Percentiles rank a stretch among this genome's conserved stretches.
phyloP scores from a whole-genome alignment of 805 yeast genomes.

The Helenozyma rhizophorensis region DNA sequence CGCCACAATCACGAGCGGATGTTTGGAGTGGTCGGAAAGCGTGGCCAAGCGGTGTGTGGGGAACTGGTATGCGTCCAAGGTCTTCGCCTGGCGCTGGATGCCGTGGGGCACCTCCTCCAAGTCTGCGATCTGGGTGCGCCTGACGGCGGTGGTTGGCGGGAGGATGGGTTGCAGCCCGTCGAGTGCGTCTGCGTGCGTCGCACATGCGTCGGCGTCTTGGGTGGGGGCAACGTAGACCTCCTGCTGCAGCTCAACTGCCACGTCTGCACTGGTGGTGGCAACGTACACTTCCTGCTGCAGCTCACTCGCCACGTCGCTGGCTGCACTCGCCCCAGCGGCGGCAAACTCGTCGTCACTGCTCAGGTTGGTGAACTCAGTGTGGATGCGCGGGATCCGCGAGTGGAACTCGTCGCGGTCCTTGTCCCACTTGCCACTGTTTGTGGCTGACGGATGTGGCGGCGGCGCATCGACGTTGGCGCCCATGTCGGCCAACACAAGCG shows the following conservation, averaged over 20 bases:
- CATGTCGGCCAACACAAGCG: slow-evolving; percentile 63
- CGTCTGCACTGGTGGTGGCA: neutral
- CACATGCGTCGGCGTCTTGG: slow-evolving; percentile 3
- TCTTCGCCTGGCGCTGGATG: slow-evolving; percentile 78
- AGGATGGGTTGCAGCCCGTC: slow-evolving; percentile 21
- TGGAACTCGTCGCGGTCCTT: slow-evolving; percentile 19
- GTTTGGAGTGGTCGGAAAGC: slow-evolving; percentile 68
- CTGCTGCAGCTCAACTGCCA: too few relatives aligned
- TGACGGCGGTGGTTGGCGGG: slow-evolving; percentile 43
- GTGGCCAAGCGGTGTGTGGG: slow-evolving; percentile 83
- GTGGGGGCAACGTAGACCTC: slow-evolving; percentile 1
- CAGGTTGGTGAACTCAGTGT: slow-evolving; percentile 48
- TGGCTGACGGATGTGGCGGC: slow-evolving; percentile 44
- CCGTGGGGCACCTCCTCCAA: slow-evolving; percentile 97
- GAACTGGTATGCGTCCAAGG: slow-evolving; percentile 64
- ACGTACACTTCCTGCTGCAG: slow-evolving; percentile 3
- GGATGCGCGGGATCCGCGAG: slow-evolving; percentile 48
- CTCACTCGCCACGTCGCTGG: too few relatives aligned
- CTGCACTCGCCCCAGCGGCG: too few relatives aligned
- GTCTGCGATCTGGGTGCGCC: slow-evolving; percentile 74
- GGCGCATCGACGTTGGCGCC: slow-evolving; percentile 74
- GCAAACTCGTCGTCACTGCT: slow-evolving; percentile 40
- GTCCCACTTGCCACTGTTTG: slow-evolving; percentile 3
- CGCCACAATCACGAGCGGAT: slow-evolving; percentile 91
- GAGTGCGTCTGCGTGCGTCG: too few relatives aligned